Percentiles rank a stretch among this genome's conserved stretches.
Evolutionary conservation across 2,329 filamentous ascomycete genomes (phyloP).

Genomic region (Aspergillus oerlinghausenensis): DNA sequence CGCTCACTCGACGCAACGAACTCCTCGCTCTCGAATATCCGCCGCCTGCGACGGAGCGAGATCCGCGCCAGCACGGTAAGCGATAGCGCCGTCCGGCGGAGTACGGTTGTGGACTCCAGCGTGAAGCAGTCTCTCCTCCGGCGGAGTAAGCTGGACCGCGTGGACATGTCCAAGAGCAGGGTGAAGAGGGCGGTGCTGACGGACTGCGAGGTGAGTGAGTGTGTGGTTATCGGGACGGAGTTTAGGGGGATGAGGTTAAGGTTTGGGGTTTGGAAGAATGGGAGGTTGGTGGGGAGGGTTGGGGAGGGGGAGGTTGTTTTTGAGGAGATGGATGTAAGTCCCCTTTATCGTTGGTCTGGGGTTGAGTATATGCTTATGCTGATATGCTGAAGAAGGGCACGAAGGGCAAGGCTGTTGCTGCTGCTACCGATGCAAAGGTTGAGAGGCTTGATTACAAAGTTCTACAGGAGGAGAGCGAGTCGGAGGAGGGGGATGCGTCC

Average conservation of each 20-base stretch:
- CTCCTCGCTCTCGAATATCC: conserved; percentile 11
- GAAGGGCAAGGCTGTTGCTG: background rate
- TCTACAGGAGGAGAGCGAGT: background rate
- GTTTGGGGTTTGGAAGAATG: conserved; percentile 24
- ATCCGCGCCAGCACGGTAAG: conserved; percentile 15
- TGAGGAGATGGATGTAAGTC: conserved; percentile 9
- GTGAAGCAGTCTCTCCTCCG: conserved; percentile 10
- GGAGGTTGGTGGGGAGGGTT: conserved; percentile 17
- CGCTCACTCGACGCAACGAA: conserved; percentile 8
- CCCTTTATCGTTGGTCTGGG: background rate
- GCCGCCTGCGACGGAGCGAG: conserved; percentile 9
- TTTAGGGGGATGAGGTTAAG: conserved; percentile 21
- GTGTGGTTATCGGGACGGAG: conserved; percentile 14
- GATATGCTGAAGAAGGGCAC: background rate
- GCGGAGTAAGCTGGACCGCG: conserved; percentile 11
- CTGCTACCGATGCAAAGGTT: background rate
- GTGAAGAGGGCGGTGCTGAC: conserved; percentile 9
- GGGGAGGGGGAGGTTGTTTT: conserved; percentile 12
- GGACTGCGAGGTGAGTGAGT: conserved; percentile 21
- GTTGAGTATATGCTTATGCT: background rate
- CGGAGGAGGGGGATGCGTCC: background rate
- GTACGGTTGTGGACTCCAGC: conserved; percentile 9
- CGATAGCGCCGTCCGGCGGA: conserved; percentile 8
- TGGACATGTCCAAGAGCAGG: conserved; percentile 5
- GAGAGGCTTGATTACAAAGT: background rate